These are phyloP conservation scores for Ophiostoma montium DNA, from an alignment of 2,329 filamentous ascomycete genomes.

Conservation along the genomic window DNA sequence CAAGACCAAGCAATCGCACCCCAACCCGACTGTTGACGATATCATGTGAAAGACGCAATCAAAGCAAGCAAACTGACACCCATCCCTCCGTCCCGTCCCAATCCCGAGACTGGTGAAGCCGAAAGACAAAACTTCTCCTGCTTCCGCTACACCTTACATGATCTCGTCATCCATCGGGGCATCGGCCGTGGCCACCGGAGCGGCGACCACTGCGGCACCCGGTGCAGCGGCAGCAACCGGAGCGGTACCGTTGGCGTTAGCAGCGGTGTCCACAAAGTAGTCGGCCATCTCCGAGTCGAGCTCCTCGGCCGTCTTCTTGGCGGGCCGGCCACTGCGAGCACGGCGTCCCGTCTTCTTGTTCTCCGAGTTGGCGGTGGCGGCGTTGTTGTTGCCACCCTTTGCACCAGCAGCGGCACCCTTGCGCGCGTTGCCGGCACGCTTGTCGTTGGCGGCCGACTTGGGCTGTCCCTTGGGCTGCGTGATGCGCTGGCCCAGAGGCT, in stretches of 20 bases:
- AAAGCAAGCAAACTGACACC: not conserved
- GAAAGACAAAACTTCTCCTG: not conserved
- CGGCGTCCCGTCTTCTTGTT: constrained; percentile 31
- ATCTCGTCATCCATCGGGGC: constrained; percentile 56
- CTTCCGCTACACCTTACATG: constrained; percentile 21
- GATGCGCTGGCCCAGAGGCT: constrained; percentile 72
- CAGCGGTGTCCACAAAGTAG: constrained; percentile 57
- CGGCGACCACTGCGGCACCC: too few species aligned
- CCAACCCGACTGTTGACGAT: not conserved
- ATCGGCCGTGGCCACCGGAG: constrained; percentile 32
- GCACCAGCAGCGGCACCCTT: constrained; percentile 29
- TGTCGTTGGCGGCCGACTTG: constrained; percentile 66
- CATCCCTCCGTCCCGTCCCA: not conserved
- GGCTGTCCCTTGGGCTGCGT: constrained; percentile 56
- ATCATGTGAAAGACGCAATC: not conserved
- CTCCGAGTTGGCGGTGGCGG: constrained; percentile 21
- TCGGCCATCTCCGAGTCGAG: constrained; percentile 96
- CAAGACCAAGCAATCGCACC: not conserved
- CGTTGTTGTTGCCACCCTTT: constrained; percentile 20
- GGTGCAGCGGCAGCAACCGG: constrained; percentile 20
- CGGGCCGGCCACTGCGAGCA: constrained; percentile 46
- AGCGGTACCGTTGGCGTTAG: constrained; percentile 21
- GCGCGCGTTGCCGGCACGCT: constrained; percentile 25
- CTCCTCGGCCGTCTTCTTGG: constrained; percentile 87
- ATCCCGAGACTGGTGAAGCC: not conserved